Conservation (phyloP, 2,329 filamentous ascomycete genomes). For the Paraphaeosphaeria sporulosa region DNA sequence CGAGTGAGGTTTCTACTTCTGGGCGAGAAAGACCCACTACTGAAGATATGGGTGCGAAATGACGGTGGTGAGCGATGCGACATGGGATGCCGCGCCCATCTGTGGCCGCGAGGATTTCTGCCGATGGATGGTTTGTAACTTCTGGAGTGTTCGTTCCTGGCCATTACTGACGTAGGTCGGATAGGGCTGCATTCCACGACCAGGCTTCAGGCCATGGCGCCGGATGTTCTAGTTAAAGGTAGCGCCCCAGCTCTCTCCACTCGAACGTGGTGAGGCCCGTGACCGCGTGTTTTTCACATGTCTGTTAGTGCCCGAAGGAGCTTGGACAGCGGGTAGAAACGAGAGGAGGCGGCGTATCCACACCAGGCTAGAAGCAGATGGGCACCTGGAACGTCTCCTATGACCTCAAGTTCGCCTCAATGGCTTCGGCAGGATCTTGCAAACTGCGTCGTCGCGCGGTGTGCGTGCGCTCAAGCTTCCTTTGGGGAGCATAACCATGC, state of each 20-base stretch:
- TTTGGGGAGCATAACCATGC: background rate
- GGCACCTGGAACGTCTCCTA: too few species aligned
- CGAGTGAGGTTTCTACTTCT: background rate
- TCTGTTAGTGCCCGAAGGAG: background rate
- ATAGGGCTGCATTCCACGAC: background rate
- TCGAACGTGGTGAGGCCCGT: background rate
- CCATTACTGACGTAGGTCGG: too few species aligned
- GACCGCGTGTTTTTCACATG: background rate
- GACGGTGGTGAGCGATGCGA: background rate
- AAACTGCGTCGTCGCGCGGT: background rate
- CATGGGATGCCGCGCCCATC: background rate
- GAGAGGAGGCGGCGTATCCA: background rate
- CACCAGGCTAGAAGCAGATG: background rate
- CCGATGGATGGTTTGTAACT: background rate
- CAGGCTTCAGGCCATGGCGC: background rate
- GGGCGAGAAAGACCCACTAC: background rate
- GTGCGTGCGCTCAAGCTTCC: background rate
- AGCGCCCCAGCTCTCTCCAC: background rate
- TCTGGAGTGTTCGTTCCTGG: background rate
- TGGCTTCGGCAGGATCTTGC: background rate
- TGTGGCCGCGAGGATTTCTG: background rate
- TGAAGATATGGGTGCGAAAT: background rate
- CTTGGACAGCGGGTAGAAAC: constrained; percentile 11
- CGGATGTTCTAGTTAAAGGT: background rate
- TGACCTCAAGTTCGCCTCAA: too few species aligned